These are phyloP conservation scores for Apocynum venetum DNA, from an alignment of 257 asterid genomes.

Conservation along the genomic window DNA sequence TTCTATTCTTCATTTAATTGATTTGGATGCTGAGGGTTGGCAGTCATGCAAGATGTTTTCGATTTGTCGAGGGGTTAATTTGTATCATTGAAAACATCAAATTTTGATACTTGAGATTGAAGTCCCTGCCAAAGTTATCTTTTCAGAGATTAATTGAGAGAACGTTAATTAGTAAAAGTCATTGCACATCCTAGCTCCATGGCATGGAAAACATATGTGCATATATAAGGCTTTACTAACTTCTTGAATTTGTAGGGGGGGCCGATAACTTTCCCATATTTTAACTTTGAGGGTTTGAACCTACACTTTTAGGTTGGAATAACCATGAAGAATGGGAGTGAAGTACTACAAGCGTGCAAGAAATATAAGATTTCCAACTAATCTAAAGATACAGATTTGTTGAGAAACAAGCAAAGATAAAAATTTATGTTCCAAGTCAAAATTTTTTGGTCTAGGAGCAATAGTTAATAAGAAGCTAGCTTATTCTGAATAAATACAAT, in stretches of 20 bases:
- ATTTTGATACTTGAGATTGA: too few species aligned
- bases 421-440: neutral
- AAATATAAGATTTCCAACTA: neutral
- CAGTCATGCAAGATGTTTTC: neutral
- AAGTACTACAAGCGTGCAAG: neutral
- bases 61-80: too few species aligned
- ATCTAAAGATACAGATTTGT: neutral
- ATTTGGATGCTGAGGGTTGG: neutral
- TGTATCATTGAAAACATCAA: too few species aligned
- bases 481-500: neutral
- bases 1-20: neutral
- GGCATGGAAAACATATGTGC: too few species aligned
- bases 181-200: too few species aligned
- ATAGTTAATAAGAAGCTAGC: neutral
- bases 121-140: too few species aligned
- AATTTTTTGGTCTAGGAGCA: neutral
- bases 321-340: neutral
- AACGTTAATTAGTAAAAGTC: too few species aligned
- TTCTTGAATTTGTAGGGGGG: too few species aligned
- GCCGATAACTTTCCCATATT: too few species aligned
- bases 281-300: neutral
- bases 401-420: neutral
- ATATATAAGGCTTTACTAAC: too few species aligned
- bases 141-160: too few species aligned
- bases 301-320: too few species aligned